These are phyloP conservation scores for Oidiodendron maius DNA, from an alignment of 495 filamentous ascomycete species.

Conservation along the genomic window DNA sequence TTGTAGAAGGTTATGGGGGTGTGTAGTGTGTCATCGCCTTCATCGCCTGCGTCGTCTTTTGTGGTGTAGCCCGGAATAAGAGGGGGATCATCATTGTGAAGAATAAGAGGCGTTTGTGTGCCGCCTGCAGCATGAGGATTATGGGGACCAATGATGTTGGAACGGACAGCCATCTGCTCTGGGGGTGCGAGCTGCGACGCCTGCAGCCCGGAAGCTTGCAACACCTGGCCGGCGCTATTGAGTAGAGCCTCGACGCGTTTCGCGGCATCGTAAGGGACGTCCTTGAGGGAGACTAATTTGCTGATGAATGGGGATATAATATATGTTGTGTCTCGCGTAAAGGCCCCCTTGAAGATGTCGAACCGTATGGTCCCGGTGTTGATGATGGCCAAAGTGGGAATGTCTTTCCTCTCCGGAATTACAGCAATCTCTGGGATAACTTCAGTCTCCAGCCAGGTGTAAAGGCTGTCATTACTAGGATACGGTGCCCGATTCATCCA, in stretches of 20 bases:
- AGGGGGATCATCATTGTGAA: conserved; percentile 22
- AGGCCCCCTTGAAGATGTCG: conserved; percentile 86
- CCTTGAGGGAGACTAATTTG: conserved; percentile 67
- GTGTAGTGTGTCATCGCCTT: conserved; percentile 91
- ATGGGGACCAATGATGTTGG: conserved; percentile 6
- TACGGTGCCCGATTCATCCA: conserved; percentile 78
- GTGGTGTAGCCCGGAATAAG: conserved; percentile 84
- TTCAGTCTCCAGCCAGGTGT: conserved; percentile 68
- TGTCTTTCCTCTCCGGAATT: conserved; percentile 29
- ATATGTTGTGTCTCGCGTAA: conserved; percentile 79
- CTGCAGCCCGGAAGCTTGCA: conserved; percentile 10
- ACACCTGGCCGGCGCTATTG: conserved; percentile 42
- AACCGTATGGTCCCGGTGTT: conserved; percentile 93
- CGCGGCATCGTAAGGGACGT: conserved; percentile 73
- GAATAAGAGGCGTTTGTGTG: neutral
- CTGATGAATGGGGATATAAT: conserved; percentile 86
- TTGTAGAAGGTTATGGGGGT: conserved; percentile 63
- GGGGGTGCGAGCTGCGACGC: conserved; percentile 16
- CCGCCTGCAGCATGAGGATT: neutral
- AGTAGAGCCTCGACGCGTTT: conserved; percentile 63
- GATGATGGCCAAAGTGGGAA: conserved; percentile 62
- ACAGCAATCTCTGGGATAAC: conserved; percentile 60
- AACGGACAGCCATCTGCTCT: conserved; percentile 15
- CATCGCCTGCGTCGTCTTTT: conserved; percentile 71
- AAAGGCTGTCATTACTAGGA: conserved; percentile 63